These are phyloP conservation scores for Nissolia schottii DNA, from an alignment of 306 rosid species.

Conservation along the genomic window DNA sequence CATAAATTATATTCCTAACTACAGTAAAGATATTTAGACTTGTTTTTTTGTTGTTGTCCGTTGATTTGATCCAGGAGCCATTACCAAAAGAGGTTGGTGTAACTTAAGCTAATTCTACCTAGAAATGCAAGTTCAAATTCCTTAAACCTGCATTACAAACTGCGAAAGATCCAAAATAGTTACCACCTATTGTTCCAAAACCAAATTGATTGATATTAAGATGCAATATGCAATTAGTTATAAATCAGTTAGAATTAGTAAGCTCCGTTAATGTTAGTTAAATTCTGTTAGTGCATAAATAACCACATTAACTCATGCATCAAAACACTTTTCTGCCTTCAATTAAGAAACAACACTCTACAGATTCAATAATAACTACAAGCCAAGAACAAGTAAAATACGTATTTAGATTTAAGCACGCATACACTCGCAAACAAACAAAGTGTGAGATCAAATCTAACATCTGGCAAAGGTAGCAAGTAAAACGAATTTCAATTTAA, in stretches of 20 bases:
- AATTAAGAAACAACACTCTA: not conserved
- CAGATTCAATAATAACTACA: not conserved
- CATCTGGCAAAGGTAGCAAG: not conserved
- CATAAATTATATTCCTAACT: not conserved
- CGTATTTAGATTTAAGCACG: not conserved
- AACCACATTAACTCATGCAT: no score
- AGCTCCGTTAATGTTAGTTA: not conserved
- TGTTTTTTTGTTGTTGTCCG: not conserved
- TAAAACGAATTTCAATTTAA: not conserved
- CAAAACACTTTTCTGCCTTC: not conserved
- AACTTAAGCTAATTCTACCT: not conserved
- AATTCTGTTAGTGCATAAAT: no score
- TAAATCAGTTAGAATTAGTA: not conserved
- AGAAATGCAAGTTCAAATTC: not conserved
- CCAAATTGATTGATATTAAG: not conserved
- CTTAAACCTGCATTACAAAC: not conserved
- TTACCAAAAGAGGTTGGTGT: not conserved
- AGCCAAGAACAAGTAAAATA: not conserved
- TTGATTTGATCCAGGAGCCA: not conserved
- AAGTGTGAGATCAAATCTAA: slow-evolving; percentile 1
- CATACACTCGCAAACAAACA: not conserved
- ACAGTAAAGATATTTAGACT: not conserved
- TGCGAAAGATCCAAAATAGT: not conserved
- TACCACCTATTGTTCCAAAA: not conserved
- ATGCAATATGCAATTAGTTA: not conserved